These are phyloP conservation scores for Ustilago trichophora DNA, from an alignment of 1,284 basidiomycete species.

Conservation along the genomic window DNA sequence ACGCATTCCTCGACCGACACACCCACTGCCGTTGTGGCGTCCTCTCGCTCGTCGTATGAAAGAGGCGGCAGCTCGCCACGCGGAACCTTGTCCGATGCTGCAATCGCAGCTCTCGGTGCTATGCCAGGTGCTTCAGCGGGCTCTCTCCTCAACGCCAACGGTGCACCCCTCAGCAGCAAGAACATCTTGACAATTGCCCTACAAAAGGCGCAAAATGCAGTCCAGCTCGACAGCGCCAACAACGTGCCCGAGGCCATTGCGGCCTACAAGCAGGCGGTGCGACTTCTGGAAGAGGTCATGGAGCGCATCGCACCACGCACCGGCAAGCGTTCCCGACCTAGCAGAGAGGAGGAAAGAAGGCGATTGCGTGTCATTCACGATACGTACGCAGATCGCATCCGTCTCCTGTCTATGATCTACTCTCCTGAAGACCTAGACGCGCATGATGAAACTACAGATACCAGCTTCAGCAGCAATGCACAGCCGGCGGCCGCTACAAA, in stretches of 20 bases:
- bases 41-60: constrained; percentile 11
- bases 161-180: constrained; percentile 61
- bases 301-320: constrained; percentile 64
- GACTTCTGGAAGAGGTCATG: constrained; percentile 68
- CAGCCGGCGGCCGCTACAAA: constrained; percentile 8
- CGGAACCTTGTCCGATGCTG: constrained; percentile 44
- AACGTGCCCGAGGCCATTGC: constrained; percentile 67
- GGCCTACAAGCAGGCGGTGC: constrained; percentile 67
- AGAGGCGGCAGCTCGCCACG: constrained; percentile 13
- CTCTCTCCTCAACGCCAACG: constrained; percentile 47
- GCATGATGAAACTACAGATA: constrained; percentile 12
- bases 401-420: constrained; percentile 63
- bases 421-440: constrained; percentile 25
- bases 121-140: constrained; percentile 36
- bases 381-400: constrained; percentile 67
- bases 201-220: constrained; percentile 67
- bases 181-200: constrained; percentile 67
- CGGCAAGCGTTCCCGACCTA: constrained; percentile 51
- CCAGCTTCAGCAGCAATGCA: constrained; percentile 17
- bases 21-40: background rate
- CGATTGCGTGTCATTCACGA: constrained; percentile 67
- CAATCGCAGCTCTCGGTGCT: constrained; percentile 47
- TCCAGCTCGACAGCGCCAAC: constrained; percentile 67
- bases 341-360: constrained; percentile 65
- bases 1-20: background rate